Evolutionary conservation across 1,284 basidiomycete genomes (phyloP).

Genomic region (Ganoderma meredithae): DNA sequence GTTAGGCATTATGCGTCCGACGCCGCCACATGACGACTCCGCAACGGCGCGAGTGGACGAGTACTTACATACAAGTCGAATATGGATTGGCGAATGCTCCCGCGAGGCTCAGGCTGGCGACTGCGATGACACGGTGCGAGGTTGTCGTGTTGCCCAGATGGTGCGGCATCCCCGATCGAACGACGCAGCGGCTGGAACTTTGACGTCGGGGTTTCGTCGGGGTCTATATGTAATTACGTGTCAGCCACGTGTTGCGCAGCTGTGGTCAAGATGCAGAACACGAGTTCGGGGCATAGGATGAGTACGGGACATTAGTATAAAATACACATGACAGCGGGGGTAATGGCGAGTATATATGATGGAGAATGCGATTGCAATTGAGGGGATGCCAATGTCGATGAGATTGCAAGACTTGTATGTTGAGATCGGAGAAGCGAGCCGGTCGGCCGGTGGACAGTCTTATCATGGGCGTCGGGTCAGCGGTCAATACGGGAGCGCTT

Average conservation of each 20-base stretch:
- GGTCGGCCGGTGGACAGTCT: background rate
- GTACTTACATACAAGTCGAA: background rate
- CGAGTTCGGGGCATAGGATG: conserved; percentile 15
- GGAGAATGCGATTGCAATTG: conserved; percentile 1
- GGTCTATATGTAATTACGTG: conserved; percentile 2
- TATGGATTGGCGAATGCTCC: background rate
- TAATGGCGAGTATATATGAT: background rate
- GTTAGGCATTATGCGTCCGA: background rate
- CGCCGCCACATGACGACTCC: background rate
- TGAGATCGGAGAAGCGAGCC: conserved; percentile 3
- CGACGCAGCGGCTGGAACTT: background rate
- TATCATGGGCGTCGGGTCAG: background rate
- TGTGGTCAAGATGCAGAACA: background rate
- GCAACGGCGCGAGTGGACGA: background rate
- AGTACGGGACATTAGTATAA: conserved; percentile 23
- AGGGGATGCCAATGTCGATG: conserved; percentile 1
- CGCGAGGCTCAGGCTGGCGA: background rate
- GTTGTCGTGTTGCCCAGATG: background rate
- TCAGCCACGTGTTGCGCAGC: background rate
- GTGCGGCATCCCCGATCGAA: background rate
- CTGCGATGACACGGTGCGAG: background rate
- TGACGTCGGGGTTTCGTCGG: conserved; percentile 12
- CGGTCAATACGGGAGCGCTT: conserved; percentile 38
- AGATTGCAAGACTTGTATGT: background rate
- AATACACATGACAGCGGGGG: conserved; percentile 15